Percentiles rank a stretch among this genome's conserved stretches.
Evolutionary conservation across 208 protist species (phyloP).

Genomic region (Trypanosoma avium): DNA sequence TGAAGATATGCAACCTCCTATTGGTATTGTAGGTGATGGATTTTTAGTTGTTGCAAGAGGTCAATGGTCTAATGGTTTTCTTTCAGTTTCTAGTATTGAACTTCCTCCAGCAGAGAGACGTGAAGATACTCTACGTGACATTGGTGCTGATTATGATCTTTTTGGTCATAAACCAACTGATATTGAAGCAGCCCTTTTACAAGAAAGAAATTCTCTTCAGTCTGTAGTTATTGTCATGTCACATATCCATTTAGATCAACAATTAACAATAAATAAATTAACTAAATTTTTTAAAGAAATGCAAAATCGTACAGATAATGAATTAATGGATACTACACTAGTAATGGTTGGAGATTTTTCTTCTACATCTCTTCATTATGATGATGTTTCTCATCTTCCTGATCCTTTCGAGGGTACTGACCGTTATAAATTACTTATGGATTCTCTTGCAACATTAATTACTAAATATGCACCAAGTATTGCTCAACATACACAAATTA

Average conservation of each 20-base stretch:
- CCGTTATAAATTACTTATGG: constrained; percentile 43
- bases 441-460: constrained; percentile 58
- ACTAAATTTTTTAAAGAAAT: constrained; percentile 76
- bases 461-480: constrained; percentile 60
- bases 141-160: constrained; percentile 52
- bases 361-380: constrained; percentile 62
- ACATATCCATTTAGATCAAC: constrained; percentile 79
- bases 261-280: constrained; percentile 50
- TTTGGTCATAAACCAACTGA: constrained; percentile 72
- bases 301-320: constrained; percentile 74
- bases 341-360: constrained; percentile 82
- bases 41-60: constrained; percentile 74
- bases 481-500: constrained; percentile 76
- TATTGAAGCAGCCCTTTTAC: constrained; percentile 34
- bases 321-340: constrained; percentile 79
- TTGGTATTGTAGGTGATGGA: constrained; percentile 54
- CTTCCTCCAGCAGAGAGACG: constrained; percentile 78
- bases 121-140: constrained; percentile 54
- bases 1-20: constrained; percentile 21
- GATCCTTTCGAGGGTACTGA: constrained; percentile 65
- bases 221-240: constrained; percentile 79
- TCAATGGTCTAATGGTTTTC: constrained; percentile 43
- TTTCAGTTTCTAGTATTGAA: constrained; percentile 50
- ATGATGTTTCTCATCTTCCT: constrained; percentile 78
- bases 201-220: constrained; percentile 70